These are phyloP conservation scores for Pythium utonaiense DNA, from an alignment of 352 stramenopile species.

Conservation along the genomic window DNA sequence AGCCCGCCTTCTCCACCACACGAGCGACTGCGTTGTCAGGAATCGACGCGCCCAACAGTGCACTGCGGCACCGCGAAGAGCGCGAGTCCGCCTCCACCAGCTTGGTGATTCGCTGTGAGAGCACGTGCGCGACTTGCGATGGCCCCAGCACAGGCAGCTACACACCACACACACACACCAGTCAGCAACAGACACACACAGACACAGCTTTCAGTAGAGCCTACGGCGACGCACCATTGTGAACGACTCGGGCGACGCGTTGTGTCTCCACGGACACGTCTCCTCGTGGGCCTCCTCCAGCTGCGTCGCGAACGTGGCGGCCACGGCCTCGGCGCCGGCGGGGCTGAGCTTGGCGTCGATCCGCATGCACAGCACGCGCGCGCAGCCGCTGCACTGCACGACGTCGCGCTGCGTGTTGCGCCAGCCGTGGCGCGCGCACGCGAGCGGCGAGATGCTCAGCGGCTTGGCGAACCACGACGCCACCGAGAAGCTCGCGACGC, in stretches of 20 bases:
- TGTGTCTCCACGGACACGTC: constrained; percentile 57
- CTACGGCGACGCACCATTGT: constrained; percentile 34
- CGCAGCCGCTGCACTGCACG: constrained; percentile 43
- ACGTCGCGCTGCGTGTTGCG: constrained; percentile 40
- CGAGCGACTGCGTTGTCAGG: neutral
- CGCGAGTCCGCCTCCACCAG: constrained; percentile 11
- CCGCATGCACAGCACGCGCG: constrained; percentile 43
- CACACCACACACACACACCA: constrained; percentile 6
- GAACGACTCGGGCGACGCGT: constrained; percentile 54
- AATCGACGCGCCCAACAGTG: neutral
- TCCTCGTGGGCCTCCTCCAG: constrained; percentile 38
- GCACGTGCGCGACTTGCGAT: constrained; percentile 25
- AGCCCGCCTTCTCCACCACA: neutral
- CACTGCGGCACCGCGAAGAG: constrained; percentile 4
- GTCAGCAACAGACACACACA: neutral
- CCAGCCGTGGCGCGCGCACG: constrained; percentile 54
- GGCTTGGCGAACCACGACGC: constrained; percentile 67
- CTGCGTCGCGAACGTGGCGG: constrained; percentile 33
- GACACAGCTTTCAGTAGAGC: neutral
- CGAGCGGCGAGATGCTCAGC: constrained; percentile 35
- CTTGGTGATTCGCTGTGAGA: constrained; percentile 28
- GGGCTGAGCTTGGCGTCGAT: constrained; percentile 51
- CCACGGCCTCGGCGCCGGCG: constrained; percentile 33
- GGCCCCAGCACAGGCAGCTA: constrained; percentile 34
- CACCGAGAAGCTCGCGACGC: constrained; percentile 52